Conservation (phyloP, 208 protist genomes). For the Leishmania mexicana region DNA sequence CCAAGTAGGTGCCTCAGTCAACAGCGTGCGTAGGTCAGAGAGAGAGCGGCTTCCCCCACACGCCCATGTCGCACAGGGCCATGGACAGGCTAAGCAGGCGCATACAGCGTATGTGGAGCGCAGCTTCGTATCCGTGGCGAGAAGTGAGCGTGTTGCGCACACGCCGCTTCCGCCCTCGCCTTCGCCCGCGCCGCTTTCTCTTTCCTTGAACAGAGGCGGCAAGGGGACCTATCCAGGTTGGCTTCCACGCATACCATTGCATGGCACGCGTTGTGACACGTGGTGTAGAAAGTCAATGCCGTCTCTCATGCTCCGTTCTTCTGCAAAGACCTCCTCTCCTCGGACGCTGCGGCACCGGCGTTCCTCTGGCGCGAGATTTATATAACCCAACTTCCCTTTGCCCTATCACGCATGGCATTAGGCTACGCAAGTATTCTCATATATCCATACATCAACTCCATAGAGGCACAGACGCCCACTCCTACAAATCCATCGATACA, state of each 20-base stretch:
- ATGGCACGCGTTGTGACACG: not conserved
- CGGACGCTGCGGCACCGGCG: not conserved
- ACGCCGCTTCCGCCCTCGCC: not conserved
- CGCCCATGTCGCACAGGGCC: not conserved
- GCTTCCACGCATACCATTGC: not conserved
- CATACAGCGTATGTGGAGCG: too few species aligned
- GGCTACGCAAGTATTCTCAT: not conserved
- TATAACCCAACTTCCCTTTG: not conserved
- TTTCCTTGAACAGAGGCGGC: not conserved
- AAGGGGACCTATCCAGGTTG: not conserved
- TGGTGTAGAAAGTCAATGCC: not conserved
- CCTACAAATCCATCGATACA: not conserved
- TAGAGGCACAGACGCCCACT: not conserved
- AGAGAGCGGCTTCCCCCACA: not conserved
- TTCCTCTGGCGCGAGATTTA: constrained; percentile 2
- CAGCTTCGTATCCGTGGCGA: not conserved
- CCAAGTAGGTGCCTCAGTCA: constrained; percentile 11
- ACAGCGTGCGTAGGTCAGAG: not conserved
- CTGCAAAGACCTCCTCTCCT: not conserved
- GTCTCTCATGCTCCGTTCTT: not conserved
- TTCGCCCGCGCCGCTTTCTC: not conserved
- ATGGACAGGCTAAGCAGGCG: not conserved
- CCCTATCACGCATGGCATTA: not conserved
- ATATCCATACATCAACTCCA: not conserved
- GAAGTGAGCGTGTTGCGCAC: not conserved